These are phyloP conservation scores for Metarhizium guizhouense DNA, from an alignment of 2,329 filamentous ascomycete genomes.

Conservation along the genomic window DNA sequence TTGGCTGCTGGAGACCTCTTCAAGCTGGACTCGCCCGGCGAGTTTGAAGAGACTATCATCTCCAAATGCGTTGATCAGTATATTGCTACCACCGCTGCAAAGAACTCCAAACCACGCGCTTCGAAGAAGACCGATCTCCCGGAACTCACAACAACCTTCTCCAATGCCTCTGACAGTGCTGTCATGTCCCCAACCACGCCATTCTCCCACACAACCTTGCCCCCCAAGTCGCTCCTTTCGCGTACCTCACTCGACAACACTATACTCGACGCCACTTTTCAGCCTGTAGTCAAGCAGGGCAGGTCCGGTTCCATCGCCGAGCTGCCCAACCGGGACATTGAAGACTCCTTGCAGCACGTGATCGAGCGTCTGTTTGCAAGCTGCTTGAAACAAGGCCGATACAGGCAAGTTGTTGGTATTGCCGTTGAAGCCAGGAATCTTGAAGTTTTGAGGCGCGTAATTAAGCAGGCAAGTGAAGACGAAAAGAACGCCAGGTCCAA, in stretches of 20 bases:
- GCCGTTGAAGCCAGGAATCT: constrained; percentile 91
- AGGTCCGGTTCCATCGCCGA: constrained; percentile 55
- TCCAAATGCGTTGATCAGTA: constrained; percentile 98
- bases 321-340: constrained; percentile 59
- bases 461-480: constrained; percentile 80
- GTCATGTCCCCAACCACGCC: constrained; percentile 85
- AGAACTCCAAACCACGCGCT: constrained; percentile 35
- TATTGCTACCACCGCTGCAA: constrained; percentile 61
- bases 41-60: constrained; percentile 98
- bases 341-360: constrained; percentile 70
- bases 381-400: constrained; percentile 77
- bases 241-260: constrained; percentile 62
- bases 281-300: constrained; percentile 42
- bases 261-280: constrained; percentile 49
- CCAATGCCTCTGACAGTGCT: constrained; percentile 57
- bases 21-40: constrained; percentile 80
- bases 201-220: constrained; percentile 87
- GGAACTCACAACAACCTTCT: constrained; percentile 75
- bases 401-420: constrained; percentile 93
- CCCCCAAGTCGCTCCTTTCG: constrained; percentile 91
- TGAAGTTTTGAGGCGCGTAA: constrained; percentile 76
- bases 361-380: constrained; percentile 87
- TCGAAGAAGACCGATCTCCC: constrained; percentile 43
- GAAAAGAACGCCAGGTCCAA: constrained; percentile 61
- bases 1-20: constrained; percentile 91